These are phyloP conservation scores for Fusarium bulbicola DNA, from an alignment of 2,329 filamentous ascomycete genomes.

Conservation along the genomic window DNA sequence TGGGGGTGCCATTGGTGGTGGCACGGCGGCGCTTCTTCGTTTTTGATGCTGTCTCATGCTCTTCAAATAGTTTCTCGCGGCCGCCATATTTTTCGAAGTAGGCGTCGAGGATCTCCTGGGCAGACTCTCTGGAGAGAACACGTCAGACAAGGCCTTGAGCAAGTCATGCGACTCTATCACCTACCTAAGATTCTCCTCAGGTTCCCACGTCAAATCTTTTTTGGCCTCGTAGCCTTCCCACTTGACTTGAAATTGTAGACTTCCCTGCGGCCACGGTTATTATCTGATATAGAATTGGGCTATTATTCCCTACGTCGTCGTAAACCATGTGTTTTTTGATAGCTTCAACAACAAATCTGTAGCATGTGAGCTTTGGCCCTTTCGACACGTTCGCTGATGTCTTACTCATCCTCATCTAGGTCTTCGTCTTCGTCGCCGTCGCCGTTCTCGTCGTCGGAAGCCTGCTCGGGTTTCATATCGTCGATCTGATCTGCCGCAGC, in stretches of 20 bases:
- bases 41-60: slow-evolving; percentile 59
- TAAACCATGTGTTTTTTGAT: slow-evolving; percentile 73
- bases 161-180: neutral
- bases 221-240: slow-evolving; percentile 82
- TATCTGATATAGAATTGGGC: neutral
- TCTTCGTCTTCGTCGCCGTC: slow-evolving; percentile 48
- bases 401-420: slow-evolving; percentile 56
- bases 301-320: slow-evolving; percentile 55
- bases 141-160: neutral
- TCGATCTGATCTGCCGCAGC: slow-evolving; percentile 22
- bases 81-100: slow-evolving; percentile 74
- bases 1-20: slow-evolving; percentile 50
- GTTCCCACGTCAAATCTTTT: slow-evolving; percentile 80
- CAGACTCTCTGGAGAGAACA: slow-evolving; percentile 58
- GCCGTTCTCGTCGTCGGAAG: slow-evolving; percentile 45
- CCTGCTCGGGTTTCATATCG: slow-evolving; percentile 45
- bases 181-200: slow-evolving; percentile 68
- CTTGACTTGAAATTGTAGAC: slow-evolving; percentile 74
- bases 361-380: slow-evolving; percentile 28
- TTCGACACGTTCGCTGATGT: slow-evolving; percentile 31
- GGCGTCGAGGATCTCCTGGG: slow-evolving; percentile 67
- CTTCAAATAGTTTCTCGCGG: slow-evolving; percentile 61
- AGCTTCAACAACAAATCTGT: slow-evolving; percentile 77
- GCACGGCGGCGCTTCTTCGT: slow-evolving; percentile 68
- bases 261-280: slow-evolving; percentile 50